These are phyloP conservation scores for Proliferodiscus dingleyae DNA, from an alignment of 2,329 filamentous ascomycete species.

Conservation along the genomic window DNA sequence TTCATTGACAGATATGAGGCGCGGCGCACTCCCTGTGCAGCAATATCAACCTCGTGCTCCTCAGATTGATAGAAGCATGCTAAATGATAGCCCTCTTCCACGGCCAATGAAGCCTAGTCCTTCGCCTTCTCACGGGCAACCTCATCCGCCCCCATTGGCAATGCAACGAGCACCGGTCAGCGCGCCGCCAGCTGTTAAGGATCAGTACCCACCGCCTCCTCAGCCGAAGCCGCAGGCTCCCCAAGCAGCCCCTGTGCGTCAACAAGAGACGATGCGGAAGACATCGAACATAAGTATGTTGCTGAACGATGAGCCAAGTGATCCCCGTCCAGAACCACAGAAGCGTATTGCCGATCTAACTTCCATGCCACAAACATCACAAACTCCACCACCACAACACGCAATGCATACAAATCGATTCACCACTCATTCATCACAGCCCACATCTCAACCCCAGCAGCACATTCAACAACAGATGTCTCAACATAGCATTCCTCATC, in stretches of 20 bases:
- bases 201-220: slow-evolving; percentile 22
- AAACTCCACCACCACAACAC: slow-evolving; percentile 28
- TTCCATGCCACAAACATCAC: slow-evolving; percentile 16
- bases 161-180: slow-evolving; percentile 22
- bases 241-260: slow-evolving; percentile 37
- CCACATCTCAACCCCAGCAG: slow-evolving; percentile 25
- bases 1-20: slow-evolving; percentile 19
- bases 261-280: slow-evolving; percentile 48
- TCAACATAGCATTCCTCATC: slow-evolving; percentile 46
- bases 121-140: slow-evolving; percentile 14
- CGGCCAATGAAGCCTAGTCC: slow-evolving; percentile 24
- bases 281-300: slow-evolving; percentile 60
- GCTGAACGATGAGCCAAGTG: slow-evolving; percentile 50
- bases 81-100: slow-evolving; percentile 20
- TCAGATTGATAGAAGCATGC: slow-evolving; percentile 20
- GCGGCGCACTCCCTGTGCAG: slow-evolving; percentile 19
- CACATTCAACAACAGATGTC: slow-evolving; percentile 30
- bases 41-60: slow-evolving; percentile 25
- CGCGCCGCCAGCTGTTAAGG: slow-evolving; percentile 23
- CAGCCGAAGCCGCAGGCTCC: slow-evolving; percentile 21
- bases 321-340: slow-evolving; percentile 33
- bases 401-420: slow-evolving; percentile 26
- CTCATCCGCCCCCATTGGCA: slow-evolving; percentile 1
- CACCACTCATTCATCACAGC: slow-evolving; percentile 36
- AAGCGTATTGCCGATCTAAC: slow-evolving; percentile 27